Percentiles rank a stretch among this genome's conserved stretches.
These are phyloP conservation scores for Talaromyces sp. DNA, from an alignment of 2,329 filamentous ascomycete species.

Conservation along the genomic window DNA sequence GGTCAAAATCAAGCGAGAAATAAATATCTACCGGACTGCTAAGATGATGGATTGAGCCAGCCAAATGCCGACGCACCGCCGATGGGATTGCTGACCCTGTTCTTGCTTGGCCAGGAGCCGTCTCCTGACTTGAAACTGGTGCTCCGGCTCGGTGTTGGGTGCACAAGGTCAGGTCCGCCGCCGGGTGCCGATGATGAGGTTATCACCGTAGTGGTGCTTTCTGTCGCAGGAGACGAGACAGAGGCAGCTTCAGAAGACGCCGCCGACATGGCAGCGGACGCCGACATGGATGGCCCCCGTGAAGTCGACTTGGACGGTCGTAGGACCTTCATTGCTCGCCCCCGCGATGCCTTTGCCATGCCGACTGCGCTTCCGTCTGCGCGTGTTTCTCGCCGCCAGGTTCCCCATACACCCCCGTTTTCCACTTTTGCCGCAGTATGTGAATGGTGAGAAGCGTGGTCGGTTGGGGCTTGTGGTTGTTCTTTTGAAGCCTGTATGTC, in stretches of 20 bases:
- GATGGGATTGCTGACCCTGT: conserved; percentile 70
- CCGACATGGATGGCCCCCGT: conserved; percentile 8
- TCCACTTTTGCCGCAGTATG: conserved; percentile 23
- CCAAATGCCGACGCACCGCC: conserved; percentile 91
- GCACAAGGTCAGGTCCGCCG: conserved; percentile 11
- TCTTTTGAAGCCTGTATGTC: conserved; percentile 14
- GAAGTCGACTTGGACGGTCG: conserved; percentile 58
- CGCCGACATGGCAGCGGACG: conserved; percentile 3
- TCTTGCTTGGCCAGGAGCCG: conserved; percentile 33
- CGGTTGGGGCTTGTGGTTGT: conserved; percentile 15
- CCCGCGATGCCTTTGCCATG: conserved; percentile 56
- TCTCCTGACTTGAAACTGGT: conserved; percentile 21
- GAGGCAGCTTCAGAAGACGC: conserved; percentile 8
- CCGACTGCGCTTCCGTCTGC: conserved; percentile 37
- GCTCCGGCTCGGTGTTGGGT: conserved; percentile 14
- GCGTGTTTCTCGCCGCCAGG: conserved; percentile 57
- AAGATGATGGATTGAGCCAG: conserved; percentile 64
- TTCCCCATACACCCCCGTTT: conserved; percentile 60
- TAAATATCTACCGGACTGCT: neutral
- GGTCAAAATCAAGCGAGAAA: neutral
- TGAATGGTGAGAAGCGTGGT: neutral
- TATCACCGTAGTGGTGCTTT: conserved; percentile 5
- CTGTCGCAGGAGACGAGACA: conserved; percentile 3
- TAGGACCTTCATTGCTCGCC: conserved; percentile 79
- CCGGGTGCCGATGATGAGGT: conserved; percentile 10